Base-by-base conservation (phyloP, 176 grass and related monocot genomes). In the Oryza officinalis region DNA sequence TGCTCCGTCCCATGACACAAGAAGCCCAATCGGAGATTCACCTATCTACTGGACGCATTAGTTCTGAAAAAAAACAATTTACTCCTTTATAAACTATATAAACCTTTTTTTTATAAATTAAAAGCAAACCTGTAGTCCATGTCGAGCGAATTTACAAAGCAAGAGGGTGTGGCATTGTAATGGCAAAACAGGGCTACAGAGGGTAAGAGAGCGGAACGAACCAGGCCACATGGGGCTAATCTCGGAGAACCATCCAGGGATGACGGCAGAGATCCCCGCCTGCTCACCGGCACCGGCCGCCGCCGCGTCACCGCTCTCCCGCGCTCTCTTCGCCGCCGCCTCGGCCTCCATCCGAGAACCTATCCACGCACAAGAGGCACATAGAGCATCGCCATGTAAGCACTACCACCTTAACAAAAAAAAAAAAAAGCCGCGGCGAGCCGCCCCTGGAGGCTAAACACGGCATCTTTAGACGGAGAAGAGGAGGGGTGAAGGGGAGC, bases 191-290 rank as follows among this genome's bases (percentile, higher is more conserved):
- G 28, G 49, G 63, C 9, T 41, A 41, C 40, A 41, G 40, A 37
- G 40, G 18, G 14, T 40, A 45, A 17, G 43, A 45, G 18, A n/a
- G 25, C 6, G 26, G 59, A 22, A 72, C 74, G 44, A 76, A 97
- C 94, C 95, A 59, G 96, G 93, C 96, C 96, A 98, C 96, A 98
- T 90, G 73, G 96, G 89, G 85, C 91, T 94, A 28, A 98, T 98
- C 93, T 98, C 93, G 26, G 96, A 98, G 96, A 98, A 98, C 96
- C 96, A 98, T 2, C 96, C 96, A 7, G 91, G 89, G 59, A 95
- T 95, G 45, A 98, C 89, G 38, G 96, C 87, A 50, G 96, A 98
- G 89, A 98, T 90, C 45, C 96, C 90, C 57, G 88, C 85, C 86
- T 81, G 86, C 54, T 92, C 87, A 37, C 69, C 72, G 26, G 74